Percentiles rank a stretch among this genome's conserved stretches.
phyloP scores from a whole-genome alignment of 805 yeast species.

The Zygosaccharomyces lentus region DNA sequence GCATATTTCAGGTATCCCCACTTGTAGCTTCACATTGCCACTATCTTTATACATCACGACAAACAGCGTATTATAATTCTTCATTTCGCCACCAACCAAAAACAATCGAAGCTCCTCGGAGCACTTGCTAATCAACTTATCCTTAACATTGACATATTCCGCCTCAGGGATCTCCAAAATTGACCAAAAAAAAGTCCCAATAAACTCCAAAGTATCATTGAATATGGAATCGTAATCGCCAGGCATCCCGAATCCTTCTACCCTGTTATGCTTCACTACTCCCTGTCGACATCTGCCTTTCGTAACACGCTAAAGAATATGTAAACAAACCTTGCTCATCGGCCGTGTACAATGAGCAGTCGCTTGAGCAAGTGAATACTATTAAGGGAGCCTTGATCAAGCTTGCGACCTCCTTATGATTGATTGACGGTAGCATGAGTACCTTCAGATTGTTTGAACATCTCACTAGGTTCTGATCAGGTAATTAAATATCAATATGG shows the following conservation, averaged over 20 bases:
- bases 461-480: neutral
- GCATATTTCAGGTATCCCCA: constrained; percentile 9
- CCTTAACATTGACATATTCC: neutral
- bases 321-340: constrained; percentile 4
- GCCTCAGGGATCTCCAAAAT: constrained; percentile 4
- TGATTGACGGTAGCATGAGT: neutral
- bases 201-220: constrained; percentile 1
- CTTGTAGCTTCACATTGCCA: constrained; percentile 11
- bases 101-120: constrained; percentile 5
- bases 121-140: constrained; percentile 1
- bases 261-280: neutral
- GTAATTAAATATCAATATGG: neutral
- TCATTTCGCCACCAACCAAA: constrained; percentile 5
- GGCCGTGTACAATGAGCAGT: constrained; percentile 5
- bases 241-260: constrained; percentile 2
- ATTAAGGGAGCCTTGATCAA: neutral
- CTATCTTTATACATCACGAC: constrained; percentile 6
- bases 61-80: constrained; percentile 14
- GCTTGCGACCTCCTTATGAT: neutral
- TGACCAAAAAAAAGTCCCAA: neutral
- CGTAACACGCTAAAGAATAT: constrained; percentile 1
- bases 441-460: neutral
- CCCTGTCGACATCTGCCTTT: neutral
- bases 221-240: constrained; percentile 1
- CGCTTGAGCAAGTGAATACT: neutral